These are phyloP conservation scores for Tricholoma sp. DNA, from an alignment of 768 basidiomycete species.

Conservation along the genomic window DNA sequence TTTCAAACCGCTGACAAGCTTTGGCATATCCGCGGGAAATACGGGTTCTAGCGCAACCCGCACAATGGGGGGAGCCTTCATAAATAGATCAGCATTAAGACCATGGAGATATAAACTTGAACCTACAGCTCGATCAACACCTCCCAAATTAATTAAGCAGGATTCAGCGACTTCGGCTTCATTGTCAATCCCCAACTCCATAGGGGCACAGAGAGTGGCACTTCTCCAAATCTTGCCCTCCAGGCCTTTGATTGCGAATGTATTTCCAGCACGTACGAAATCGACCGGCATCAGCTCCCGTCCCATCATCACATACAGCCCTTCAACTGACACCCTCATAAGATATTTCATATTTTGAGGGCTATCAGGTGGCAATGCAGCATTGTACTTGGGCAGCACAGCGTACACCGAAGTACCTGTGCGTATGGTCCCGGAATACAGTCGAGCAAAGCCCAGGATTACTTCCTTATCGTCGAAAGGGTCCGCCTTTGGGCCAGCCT, in stretches of 20 bases:
- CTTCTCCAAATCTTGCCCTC: constrained; percentile 88
- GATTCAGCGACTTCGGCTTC: constrained; percentile 29
- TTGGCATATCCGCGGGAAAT: constrained; percentile 81
- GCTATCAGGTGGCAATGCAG: constrained; percentile 55
- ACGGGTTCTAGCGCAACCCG: constrained; percentile 90
- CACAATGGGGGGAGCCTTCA: constrained; percentile 83
- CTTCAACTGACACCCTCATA: constrained; percentile 55
- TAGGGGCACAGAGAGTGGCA: constrained; percentile 81
- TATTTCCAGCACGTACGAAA: constrained; percentile 84
- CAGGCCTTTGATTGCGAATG: constrained; percentile 88
- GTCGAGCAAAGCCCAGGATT: constrained; percentile 86
- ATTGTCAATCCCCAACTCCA: constrained; percentile 34
- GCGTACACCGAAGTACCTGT: constrained; percentile 62
- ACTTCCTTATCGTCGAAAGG: constrained; percentile 47
- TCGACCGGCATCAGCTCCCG: constrained; percentile 84
- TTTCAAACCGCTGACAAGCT: constrained; percentile 81
- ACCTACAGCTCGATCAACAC: constrained; percentile 59
- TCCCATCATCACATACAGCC: constrained; percentile 97
- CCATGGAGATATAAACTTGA: background rate
- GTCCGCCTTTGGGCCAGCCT: constrained; percentile 12
- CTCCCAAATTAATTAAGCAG: constrained; percentile 78
- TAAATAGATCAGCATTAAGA: constrained; percentile 3
- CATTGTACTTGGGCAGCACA: constrained; percentile 84
- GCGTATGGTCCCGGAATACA: constrained; percentile 85
- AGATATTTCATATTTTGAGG: constrained; percentile 65